A percentile compares a stretch with the other conserved stretches of the same genome.
These are phyloP conservation scores for button mushroom (Agaricus bisporus) DNA, from an alignment of 768 basidiomycete species.

Conservation along the genomic window DNA sequence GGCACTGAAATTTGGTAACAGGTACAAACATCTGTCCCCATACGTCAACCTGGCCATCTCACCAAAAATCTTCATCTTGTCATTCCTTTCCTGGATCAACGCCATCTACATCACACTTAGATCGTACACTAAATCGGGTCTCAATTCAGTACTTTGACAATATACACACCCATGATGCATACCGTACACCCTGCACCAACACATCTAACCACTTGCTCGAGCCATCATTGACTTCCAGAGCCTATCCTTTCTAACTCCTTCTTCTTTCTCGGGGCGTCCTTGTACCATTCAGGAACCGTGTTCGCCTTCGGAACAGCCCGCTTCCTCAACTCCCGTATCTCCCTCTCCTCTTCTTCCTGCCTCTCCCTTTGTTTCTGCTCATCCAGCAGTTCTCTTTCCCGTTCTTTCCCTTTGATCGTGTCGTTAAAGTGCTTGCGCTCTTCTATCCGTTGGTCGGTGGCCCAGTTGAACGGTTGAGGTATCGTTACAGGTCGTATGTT, in stretches of 20 bases:
- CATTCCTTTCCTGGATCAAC: constrained; percentile 9
- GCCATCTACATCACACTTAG: not conserved
- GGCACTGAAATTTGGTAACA: constrained; percentile 12
- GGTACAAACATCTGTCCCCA: no score
- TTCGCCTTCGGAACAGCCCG: constrained; percentile 63
- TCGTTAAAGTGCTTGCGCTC: constrained; percentile 64
- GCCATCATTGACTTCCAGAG: not conserved
- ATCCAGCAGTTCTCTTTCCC: constrained; percentile 38
- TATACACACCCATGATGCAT: not conserved
- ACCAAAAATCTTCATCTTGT: constrained; percentile 11
- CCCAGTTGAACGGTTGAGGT: constrained; percentile 41
- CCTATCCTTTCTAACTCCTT: constrained; percentile 15
- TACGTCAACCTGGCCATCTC: no score
- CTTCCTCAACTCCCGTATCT: constrained; percentile 55
- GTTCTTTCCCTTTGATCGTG: constrained; percentile 48
- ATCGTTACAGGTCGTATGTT: constrained; percentile 38
- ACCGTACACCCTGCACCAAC: not conserved
- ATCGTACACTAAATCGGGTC: constrained; percentile 1
- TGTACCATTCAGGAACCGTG: constrained; percentile 75
- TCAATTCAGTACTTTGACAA: constrained; percentile 3
- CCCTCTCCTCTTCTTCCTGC: constrained; percentile 53
- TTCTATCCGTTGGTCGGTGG: constrained; percentile 49
- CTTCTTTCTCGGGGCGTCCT: constrained; percentile 55
- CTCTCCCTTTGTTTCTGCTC: constrained; percentile 41
- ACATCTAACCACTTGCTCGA: not conserved